A percentile compares a stretch with the other conserved stretches of the same genome.
Conservation (phyloP, 164 flowering plant species). For the Umbilicus rupestris region DNA sequence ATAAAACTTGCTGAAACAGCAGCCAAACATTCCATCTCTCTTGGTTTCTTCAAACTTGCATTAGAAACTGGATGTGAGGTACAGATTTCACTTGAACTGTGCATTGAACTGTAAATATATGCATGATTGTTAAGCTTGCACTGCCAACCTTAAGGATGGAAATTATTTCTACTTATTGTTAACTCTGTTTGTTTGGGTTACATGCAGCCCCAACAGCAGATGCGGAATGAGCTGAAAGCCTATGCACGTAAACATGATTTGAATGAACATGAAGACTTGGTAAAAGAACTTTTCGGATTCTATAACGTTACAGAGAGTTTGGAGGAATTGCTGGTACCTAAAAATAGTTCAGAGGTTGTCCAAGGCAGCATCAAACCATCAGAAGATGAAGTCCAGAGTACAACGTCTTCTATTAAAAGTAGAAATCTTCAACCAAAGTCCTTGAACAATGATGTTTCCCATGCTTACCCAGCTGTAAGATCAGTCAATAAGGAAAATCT, state of each 20-base stretch:
- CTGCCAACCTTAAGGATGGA: not conserved
- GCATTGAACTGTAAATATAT: not conserved
- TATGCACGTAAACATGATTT: constrained; percentile 56
- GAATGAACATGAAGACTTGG: constrained; percentile 41
- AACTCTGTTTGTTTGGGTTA: not conserved
- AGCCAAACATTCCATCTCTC: constrained; percentile 70
- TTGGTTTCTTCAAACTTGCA: constrained; percentile 92
- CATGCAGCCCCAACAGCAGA: constrained; percentile 51
- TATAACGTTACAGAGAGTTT: constrained; percentile 41
- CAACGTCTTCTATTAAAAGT: constrained; percentile 26
- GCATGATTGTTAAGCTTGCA: not conserved
- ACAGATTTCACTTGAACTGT: too few species aligned
- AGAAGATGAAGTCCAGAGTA: constrained; percentile 52
- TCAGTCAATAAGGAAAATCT: constrained; percentile 26
- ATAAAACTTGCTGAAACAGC: constrained; percentile 81
- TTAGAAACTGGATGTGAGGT: constrained; percentile 91
- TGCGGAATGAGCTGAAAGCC: constrained; percentile 66
- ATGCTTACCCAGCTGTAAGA: constrained; percentile 23
- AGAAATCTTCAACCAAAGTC: constrained; percentile 54
- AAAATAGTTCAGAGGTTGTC: constrained; percentile 39
- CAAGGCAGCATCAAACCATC: constrained; percentile 43
- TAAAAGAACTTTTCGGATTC: constrained; percentile 44
- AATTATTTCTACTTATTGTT: not conserved
- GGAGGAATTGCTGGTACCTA: constrained; percentile 53
- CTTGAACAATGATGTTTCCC: constrained; percentile 29